Evolutionary conservation across 306 rosid species (phyloP).

Genomic region (Medicago lupulina): DNA sequence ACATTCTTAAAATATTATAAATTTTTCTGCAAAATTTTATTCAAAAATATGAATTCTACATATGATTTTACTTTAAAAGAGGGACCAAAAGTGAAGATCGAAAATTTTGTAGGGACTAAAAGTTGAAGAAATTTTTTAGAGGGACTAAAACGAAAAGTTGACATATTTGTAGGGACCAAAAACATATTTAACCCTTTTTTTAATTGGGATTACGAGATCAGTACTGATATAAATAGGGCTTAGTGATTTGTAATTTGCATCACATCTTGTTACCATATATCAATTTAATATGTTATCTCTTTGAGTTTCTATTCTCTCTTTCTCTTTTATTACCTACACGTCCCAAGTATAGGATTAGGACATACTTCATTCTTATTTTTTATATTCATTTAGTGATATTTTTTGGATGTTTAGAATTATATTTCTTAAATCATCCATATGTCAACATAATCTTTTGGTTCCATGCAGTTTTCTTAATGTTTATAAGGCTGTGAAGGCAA

Average conservation of each 20-base stretch:
- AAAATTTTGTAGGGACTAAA: no score
- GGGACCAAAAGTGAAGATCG: no score
- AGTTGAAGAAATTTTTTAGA: no score
- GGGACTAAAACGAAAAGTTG: no score
- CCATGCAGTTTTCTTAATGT: constrained; percentile 72
- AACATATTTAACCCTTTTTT: no score
- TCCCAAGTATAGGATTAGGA: neutral
- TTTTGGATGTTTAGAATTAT: constrained; percentile 1
- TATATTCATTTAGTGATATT: neutral
- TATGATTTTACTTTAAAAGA: no score
- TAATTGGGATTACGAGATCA: neutral
- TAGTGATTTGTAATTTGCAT: neutral
- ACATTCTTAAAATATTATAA: no score
- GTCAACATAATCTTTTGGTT: constrained; percentile 42
- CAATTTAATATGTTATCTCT: neutral
- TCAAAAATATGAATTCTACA: no score
- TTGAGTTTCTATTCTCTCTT: neutral
- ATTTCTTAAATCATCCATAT: neutral
- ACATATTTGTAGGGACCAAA: no score
- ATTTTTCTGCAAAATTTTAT: no score
- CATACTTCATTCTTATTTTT: neutral
- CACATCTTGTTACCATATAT: constrained; percentile 1
- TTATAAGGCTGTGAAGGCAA: constrained; percentile 79
- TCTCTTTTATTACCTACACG: neutral
- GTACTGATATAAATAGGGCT: constrained; percentile 3